Percentiles rank a stretch among this genome's conserved stretches.
Evolutionary conservation across 495 filamentous ascomycete genomes (phyloP).

Genomic region (Trichoderma virens): DNA sequence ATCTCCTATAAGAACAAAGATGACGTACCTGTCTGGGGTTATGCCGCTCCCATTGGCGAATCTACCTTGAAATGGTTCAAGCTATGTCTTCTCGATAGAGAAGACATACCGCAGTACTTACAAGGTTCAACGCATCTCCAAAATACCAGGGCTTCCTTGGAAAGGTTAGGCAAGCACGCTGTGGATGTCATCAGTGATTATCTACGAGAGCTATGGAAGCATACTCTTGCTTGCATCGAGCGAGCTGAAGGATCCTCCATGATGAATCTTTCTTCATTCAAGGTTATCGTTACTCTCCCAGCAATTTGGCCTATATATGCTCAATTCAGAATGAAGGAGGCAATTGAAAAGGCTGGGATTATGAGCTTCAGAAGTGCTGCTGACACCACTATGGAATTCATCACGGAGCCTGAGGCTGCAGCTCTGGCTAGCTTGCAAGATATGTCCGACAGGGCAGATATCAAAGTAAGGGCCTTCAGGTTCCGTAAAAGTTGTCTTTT

Average conservation of each 20-base stretch:
- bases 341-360: conserved; percentile 17
- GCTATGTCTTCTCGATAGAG: conserved; percentile 21
- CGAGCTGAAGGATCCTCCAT: conserved; percentile 11
- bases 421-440: conserved; percentile 17
- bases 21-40: conserved; percentile 20
- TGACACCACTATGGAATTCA: conserved; percentile 14
- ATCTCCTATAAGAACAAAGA: conserved; percentile 11
- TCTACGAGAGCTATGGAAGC: conserved; percentile 21
- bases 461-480: background rate
- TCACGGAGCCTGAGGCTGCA: conserved; percentile 24
- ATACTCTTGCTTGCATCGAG: conserved; percentile 12
- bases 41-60: conserved; percentile 11
- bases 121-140: conserved; percentile 11
- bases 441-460: conserved; percentile 12
- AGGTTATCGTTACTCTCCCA: conserved; percentile 22
- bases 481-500: too few relatives aligned
- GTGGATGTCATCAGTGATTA: conserved; percentile 19
- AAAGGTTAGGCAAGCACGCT: conserved; percentile 13
- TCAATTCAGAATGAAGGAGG: conserved; percentile 15
- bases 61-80: conserved; percentile 26
- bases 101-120: conserved; percentile 18
- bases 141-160: conserved; percentile 11
- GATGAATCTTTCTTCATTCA: conserved; percentile 14
- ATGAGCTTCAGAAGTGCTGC: conserved; percentile 11
- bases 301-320: conserved; percentile 25